phyloP scores from a whole-genome alignment of 208 protist species.

The Trichomonas gallinae region DNA sequence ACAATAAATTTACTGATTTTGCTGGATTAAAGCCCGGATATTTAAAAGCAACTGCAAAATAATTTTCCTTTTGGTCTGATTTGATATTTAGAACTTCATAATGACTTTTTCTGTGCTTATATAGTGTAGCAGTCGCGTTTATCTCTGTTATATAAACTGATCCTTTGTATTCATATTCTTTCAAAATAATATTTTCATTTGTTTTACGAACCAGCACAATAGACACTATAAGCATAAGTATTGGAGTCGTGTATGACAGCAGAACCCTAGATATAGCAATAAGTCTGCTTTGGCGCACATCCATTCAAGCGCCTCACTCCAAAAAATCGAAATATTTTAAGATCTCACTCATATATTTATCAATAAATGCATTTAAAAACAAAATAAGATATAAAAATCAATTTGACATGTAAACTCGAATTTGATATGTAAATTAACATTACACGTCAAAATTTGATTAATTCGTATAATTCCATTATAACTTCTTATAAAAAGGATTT shows the following conservation, averaged over 20 bases:
- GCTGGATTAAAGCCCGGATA: neutral
- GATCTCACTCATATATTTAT: too few species aligned
- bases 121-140: neutral
- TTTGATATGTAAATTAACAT: too few species aligned
- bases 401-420: too few species aligned
- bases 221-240: neutral
- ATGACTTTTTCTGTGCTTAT: neutral
- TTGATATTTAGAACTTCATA: neutral
- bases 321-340: too few species aligned
- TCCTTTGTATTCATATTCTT: neutral
- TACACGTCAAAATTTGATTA: too few species aligned
- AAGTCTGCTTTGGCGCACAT: too few species aligned
- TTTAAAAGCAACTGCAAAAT: neutral
- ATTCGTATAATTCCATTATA: too few species aligned
- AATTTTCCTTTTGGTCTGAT: neutral
- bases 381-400: too few species aligned
- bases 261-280: neutral
- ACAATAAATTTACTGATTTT: neutral
- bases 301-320: too few species aligned
- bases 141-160: neutral
- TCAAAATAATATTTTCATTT: neutral
- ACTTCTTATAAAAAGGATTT: too few species aligned
- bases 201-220: neutral
- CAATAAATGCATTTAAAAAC: too few species aligned
- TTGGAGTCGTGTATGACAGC: neutral